Evolutionary conservation across 73 alveolate species (phyloP).

Genomic region (Stentor coeruleus): DNA sequence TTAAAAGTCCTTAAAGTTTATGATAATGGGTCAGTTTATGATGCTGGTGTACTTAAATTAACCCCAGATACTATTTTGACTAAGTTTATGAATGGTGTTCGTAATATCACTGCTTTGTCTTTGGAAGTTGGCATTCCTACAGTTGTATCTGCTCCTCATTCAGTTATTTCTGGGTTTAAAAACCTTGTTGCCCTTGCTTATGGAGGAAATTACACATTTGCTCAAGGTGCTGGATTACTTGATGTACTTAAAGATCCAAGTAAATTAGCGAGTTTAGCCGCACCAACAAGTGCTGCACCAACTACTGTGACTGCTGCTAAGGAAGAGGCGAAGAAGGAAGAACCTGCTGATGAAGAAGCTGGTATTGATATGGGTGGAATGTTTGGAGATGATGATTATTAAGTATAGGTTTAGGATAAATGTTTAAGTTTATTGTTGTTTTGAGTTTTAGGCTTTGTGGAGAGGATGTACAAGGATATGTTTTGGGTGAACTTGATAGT

Average conservation of each 20-base stretch:
- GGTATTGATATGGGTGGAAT: constrained; percentile 91
- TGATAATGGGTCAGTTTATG: constrained; percentile 94
- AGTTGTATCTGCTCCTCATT: constrained; percentile 96
- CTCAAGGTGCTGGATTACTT: constrained; percentile 54
- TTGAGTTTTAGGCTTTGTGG: too few relatives aligned
- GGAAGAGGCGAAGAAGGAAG: constrained; percentile 47
- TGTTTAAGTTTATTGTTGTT: constrained; percentile 32
- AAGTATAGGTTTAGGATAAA: constrained; percentile 25
- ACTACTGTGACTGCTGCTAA: constrained; percentile 54
- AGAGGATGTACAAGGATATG: too few relatives aligned
- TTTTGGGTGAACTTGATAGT: too few relatives aligned
- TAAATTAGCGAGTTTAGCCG: constrained; percentile 58
- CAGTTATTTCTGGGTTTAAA: constrained; percentile 94
- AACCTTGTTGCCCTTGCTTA: constrained; percentile 94
- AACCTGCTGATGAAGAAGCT: constrained; percentile 87
- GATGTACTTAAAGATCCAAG: constrained; percentile 54
- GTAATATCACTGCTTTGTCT: constrained; percentile 83
- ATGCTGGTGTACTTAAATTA: constrained; percentile 94
- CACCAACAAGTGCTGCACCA: constrained; percentile 50
- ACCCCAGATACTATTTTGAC: constrained; percentile 53
- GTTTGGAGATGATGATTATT: constrained; percentile 81
- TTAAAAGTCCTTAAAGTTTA: constrained; percentile 77
- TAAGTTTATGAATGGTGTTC: constrained; percentile 48
- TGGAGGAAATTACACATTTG: constrained; percentile 83
- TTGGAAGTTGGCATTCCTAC: constrained; percentile 91